Evolutionary conservation across 139 green algal genomes (phyloP).

Genomic region (Coelastrella sp.): DNA sequence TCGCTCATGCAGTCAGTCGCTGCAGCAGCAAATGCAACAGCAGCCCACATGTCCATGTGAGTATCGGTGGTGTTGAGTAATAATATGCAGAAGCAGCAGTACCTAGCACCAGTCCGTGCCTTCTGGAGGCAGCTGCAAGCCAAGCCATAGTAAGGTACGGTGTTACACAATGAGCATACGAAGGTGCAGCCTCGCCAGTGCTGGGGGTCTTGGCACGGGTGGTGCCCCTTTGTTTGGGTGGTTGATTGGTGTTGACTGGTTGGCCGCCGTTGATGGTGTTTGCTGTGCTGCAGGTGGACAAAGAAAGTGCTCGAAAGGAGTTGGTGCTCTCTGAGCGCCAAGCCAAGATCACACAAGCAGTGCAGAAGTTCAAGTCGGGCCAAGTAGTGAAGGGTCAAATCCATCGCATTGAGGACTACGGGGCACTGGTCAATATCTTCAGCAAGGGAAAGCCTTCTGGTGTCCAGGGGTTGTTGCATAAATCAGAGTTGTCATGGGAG

Average conservation of each 20-base stretch:
- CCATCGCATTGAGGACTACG: conserved; percentile 42
- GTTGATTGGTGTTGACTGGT: neutral
- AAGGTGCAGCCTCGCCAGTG: no score
- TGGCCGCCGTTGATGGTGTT: neutral
- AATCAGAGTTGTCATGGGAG: conserved; percentile 44
- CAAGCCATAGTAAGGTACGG: no score
- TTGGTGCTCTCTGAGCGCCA: conserved; percentile 45
- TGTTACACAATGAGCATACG: no score
- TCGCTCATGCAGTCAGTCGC: neutral
- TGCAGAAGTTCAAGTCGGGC: conserved; percentile 14
- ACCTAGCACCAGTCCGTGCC: no score
- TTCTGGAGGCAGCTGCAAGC: no score
- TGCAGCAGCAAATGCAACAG: neutral
- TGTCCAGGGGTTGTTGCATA: conserved; percentile 41
- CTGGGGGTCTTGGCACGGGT: no score
- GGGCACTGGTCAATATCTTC: conserved; percentile 26
- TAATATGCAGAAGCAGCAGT: no score
- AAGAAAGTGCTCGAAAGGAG: conserved; percentile 22
- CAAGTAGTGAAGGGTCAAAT: conserved; percentile 37
- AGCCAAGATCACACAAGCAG: conserved; percentile 19
- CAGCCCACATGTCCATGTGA: no score
- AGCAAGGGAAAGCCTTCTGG: conserved; percentile 14
- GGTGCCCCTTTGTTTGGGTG: neutral
- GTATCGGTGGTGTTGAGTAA: no score
- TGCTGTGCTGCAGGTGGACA: conserved; percentile 35